Evolutionary conservation across 176 grass and related monocot species (phyloP), one percentile per base, ranked within the genome.

Genomic region (Oryza longistaminata): DNA sequence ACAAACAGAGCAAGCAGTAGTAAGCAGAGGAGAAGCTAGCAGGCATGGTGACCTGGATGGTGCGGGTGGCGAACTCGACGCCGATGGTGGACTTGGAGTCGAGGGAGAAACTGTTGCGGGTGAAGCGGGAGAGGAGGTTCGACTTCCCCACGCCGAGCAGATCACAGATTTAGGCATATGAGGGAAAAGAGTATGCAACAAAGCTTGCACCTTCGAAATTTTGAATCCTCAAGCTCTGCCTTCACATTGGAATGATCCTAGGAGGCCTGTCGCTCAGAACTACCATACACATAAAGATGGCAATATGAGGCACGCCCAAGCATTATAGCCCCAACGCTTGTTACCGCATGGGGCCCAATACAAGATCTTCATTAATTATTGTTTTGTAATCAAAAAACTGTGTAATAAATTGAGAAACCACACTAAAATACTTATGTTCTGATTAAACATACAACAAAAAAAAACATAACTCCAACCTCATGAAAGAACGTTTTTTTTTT

Each of bases 211-310:
- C 96, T 86, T 97, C 87, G 90, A 76, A 97, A 90, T 73, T 88
- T 95, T 13, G 58, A 22, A 98, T 22, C 74, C 71, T 90, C 35
- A 98, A 78, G 71, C 83, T 98, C 4, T 93, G 96, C 74, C n/a
- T 95, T 98, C 29, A 98, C 96, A 82, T 98, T 98, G 58, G 96
- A 95, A 43, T 98, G 60, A 98, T 96, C 85, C 96, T 88, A 66
- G 89, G 89, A 89, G 91, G 89, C n/a, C 73, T n/a, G 82, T 40
- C 77, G 83, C 48, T 88, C 80, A 69, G 85, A 73, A 73, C n/a
- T n/a, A 82, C 84, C 96, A n/a, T 98, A 78, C 6, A 89, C 15
- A 73, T 9, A 35, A 11, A 69, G 2, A n/a, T n/a, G 4, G 5
- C 2, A 21, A 5, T 27, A 42, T 52, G 3, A 83, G 80, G 65